These are phyloP conservation scores for Erigeron canadensis DNA, from an alignment of 129 eudicot genomes.

Conservation along the genomic window DNA sequence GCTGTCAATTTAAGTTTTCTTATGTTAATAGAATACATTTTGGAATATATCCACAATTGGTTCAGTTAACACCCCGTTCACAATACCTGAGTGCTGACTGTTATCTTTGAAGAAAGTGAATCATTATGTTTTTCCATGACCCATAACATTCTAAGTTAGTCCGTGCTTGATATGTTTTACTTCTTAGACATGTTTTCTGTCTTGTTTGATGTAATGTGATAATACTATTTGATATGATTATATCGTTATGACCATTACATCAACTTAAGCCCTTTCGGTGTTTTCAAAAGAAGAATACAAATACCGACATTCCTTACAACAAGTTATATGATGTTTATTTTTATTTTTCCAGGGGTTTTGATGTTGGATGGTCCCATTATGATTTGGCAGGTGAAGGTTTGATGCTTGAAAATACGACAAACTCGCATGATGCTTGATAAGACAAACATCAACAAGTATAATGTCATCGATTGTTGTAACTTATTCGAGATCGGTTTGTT, in stretches of 20 bases:
- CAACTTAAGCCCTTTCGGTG: not conserved
- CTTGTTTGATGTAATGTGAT: not conserved
- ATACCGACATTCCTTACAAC: not conserved
- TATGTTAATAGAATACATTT: not conserved
- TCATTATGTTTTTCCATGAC: not conserved
- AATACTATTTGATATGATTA: too few relatives aligned
- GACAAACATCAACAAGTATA: constrained; percentile 7
- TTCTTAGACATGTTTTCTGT: not conserved
- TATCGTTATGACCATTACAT: too few relatives aligned
- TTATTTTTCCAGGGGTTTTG: constrained; percentile 21
- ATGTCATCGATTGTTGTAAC: constrained; percentile 17
- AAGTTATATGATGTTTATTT: constrained; percentile 4
- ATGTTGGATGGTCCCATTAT: not conserved
- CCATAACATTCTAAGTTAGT: not conserved
- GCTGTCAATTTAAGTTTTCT: too few relatives aligned
- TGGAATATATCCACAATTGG: not conserved
- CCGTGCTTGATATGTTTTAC: not conserved
- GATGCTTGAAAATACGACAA: constrained; percentile 25
- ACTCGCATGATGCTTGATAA: constrained; percentile 11
- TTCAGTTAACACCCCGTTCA: not conserved
- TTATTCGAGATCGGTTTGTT: constrained; percentile 10
- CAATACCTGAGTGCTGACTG: not conserved
- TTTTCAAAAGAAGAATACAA: not conserved
- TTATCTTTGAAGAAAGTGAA: not conserved
- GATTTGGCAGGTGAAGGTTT: not conserved